Percentiles rank a stretch among this genome's conserved stretches.
Conservation (phyloP, 441 rosid genomes). For the Erodium texanum region DNA sequence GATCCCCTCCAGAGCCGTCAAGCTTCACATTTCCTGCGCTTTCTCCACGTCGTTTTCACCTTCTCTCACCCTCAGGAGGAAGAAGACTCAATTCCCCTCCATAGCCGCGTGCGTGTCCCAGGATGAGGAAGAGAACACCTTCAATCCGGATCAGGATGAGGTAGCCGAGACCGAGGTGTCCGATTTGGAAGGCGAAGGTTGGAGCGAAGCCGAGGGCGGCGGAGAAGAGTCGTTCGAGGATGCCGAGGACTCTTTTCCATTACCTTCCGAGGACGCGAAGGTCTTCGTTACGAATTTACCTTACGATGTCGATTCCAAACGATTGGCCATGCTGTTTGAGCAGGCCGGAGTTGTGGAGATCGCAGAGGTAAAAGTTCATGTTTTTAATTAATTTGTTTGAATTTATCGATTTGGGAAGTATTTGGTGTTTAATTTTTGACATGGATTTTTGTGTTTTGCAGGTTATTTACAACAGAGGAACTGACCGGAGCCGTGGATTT, state of each 20-base stretch:
- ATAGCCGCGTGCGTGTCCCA: background rate
- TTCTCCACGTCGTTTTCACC: no score
- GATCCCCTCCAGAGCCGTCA: background rate
- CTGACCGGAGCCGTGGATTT: slow-evolving; percentile 83
- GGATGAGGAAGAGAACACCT: slow-evolving; percentile 2
- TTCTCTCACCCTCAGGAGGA: background rate
- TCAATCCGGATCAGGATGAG: background rate
- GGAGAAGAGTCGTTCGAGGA: background rate
- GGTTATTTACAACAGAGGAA: slow-evolving; percentile 81
- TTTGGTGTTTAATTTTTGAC: background rate
- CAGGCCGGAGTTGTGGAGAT: slow-evolving; percentile 10
- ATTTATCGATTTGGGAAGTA: background rate
- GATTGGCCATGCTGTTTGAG: slow-evolving; percentile 20
- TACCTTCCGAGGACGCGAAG: slow-evolving; percentile 17
- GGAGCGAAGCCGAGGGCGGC: background rate
- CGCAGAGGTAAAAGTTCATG: slow-evolving; percentile 2
- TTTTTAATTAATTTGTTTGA: background rate
- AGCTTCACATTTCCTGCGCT: background rate
- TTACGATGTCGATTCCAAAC: slow-evolving; percentile 19
- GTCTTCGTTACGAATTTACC: slow-evolving; percentile 19
- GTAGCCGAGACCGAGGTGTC: background rate
- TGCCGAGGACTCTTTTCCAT: slow-evolving; percentile 1
- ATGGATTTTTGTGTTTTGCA: slow-evolving; percentile 18
- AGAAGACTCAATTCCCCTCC: background rate
- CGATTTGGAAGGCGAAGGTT: background rate